Evolutionary conservation across 2,329 filamentous ascomycete genomes (phyloP).

Genomic region (Nothophoma quercina): DNA sequence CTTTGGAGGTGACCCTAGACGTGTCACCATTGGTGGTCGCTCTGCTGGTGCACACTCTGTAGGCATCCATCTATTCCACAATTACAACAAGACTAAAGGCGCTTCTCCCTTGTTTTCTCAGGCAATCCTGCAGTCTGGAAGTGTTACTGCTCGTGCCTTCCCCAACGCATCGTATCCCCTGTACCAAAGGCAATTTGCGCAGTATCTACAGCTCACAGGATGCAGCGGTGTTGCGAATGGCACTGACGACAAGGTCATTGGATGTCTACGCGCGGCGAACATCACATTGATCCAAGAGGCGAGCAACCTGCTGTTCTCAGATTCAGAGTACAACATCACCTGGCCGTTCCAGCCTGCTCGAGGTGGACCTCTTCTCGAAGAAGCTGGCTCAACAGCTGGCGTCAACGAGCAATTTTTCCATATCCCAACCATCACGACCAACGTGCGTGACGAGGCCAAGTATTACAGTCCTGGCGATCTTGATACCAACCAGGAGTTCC

Average conservation of each 20-base stretch:
- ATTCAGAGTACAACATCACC: slow-evolving; percentile 48
- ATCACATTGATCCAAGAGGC: slow-evolving; percentile 48
- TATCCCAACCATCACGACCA: slow-evolving; percentile 36
- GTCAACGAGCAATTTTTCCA: slow-evolving; percentile 33
- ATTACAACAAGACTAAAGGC: slow-evolving; percentile 34
- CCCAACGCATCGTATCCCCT: slow-evolving; percentile 38
- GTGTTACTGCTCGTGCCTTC: slow-evolving; percentile 37
- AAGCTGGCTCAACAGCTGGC: slow-evolving; percentile 49
- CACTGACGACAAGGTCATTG: slow-evolving; percentile 43
- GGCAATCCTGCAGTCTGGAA: slow-evolving; percentile 38
- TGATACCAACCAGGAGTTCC: slow-evolving; percentile 43
- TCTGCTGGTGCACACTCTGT: slow-evolving; percentile 45
- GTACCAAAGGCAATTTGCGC: slow-evolving; percentile 35
- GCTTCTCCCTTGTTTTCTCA: slow-evolving; percentile 35
- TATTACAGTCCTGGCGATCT: slow-evolving; percentile 36
- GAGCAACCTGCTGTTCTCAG: slow-evolving; percentile 42
- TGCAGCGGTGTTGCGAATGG: slow-evolving; percentile 27
- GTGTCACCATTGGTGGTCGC: slow-evolving; percentile 50
- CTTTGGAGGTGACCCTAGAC: slow-evolving; percentile 50
- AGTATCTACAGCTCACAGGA: slow-evolving; percentile 27
- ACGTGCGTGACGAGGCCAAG: slow-evolving; percentile 46
- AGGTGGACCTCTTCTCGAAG: slow-evolving; percentile 54
- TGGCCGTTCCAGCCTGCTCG: slow-evolving; percentile 58
- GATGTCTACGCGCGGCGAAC: slow-evolving; percentile 50
- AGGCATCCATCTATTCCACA: slow-evolving; percentile 40